Conservation (phyloP, 176 grass and related monocot species). For the Dendrocalamus sinicus region DNA sequence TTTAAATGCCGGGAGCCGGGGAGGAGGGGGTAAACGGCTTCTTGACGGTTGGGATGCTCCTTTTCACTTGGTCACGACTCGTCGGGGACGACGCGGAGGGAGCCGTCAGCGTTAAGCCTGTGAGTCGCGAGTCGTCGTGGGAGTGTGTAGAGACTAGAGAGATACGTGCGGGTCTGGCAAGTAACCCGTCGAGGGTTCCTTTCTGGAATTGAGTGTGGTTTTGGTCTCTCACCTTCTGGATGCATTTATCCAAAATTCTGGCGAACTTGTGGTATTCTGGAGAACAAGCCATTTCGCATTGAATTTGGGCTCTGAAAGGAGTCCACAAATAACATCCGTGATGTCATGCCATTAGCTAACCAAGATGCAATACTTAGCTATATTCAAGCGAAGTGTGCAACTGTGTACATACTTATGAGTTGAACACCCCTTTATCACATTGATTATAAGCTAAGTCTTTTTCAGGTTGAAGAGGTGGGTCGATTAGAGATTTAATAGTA, state of each 20-base stretch:
- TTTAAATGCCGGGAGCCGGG: slow-evolving; percentile 49
- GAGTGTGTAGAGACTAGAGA: no score
- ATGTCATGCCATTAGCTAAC: not conserved
- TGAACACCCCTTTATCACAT: not conserved
- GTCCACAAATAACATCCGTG: not conserved
- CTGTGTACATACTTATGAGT: not conserved
- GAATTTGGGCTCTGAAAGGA: not conserved
- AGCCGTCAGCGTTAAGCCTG: not conserved
- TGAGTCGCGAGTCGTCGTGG: not conserved
- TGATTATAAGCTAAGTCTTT: not conserved
- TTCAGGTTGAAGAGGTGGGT: not conserved
- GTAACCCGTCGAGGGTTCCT: no score
- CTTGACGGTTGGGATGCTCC: not conserved
- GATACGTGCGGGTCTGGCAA: not conserved
- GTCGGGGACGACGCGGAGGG: not conserved
- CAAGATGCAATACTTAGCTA: not conserved
- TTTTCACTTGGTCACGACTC: slow-evolving; percentile 21
- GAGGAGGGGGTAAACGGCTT: slow-evolving; percentile 21
- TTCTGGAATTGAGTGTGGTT: not conserved
- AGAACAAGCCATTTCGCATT: not conserved
- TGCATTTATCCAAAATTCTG: not conserved
- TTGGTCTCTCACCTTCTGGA: not conserved
- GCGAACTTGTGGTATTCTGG: not conserved
- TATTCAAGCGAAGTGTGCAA: not conserved
- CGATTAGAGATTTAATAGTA: not conserved